Evolutionary conservation across 495 filamentous ascomycete genomes (phyloP), one percentile per base, ranked within the genome.

Genomic region (Neurospora discreta): DNA sequence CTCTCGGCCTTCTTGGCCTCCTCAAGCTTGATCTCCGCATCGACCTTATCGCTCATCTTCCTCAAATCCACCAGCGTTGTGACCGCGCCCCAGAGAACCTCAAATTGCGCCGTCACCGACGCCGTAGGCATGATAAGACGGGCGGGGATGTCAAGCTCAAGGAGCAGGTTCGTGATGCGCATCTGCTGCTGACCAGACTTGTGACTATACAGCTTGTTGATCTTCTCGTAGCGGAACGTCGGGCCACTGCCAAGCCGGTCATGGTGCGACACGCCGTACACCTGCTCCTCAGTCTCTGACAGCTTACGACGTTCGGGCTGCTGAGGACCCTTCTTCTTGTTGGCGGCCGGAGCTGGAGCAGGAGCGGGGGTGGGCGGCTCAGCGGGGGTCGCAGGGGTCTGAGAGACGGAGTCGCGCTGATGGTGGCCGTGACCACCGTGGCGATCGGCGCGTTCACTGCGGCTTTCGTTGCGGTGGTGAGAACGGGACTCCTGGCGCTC

Each of bases 111-210:
- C 58, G 90, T 90, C 1, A 97, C 93, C 1, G 86, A 87, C 20
- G 88, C 87, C 1, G 96, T 98, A 1, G 95, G 94, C 90, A 99
- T 96, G 41, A 89, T 84, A 26, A 98, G 84, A 8, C 93, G 83
- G 1, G 89, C 83, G 0, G 93, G 90, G 68, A 98, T 89, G 67
- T 92, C 91, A 15, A 97, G 85, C 77, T 98, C 91, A 23, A 87
- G 84, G 20, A 98, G 87, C 5, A 89, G 90, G 23, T 89, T 88
- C 42, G 86, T 90, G 71, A 98, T 92, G 76, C 94, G 93, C 74
- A 88, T 83, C 41, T 93, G 92, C 78, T 96, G 93, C 16, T 92
- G 88, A 65, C 90, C 89, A 26, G 88, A 91, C 81, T 98, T 98
- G 69, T 91, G 92, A 73, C 90, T 89, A 68, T 92, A 90, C 39